phyloP scores from a whole-genome alignment of 768 basidiomycete species.

The Lentinula detonsa region DNA sequence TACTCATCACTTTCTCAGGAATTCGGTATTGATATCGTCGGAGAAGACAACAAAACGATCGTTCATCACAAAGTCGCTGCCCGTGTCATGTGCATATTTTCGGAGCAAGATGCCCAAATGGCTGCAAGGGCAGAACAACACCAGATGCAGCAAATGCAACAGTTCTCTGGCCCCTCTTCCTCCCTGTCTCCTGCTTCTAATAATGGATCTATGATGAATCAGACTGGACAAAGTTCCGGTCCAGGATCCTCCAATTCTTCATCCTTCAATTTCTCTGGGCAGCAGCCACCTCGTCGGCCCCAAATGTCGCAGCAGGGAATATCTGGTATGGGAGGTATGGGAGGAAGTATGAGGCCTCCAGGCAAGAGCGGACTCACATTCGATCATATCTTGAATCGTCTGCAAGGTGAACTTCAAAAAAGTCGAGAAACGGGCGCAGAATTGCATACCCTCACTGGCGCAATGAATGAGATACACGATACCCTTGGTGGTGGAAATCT shows the following conservation, averaged over 20 bases:
- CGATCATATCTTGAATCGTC: slow-evolving; percentile 82
- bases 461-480: slow-evolving; percentile 90
- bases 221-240: slow-evolving; percentile 15
- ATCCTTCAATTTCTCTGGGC: slow-evolving; percentile 34
- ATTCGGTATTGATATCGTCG: slow-evolving; percentile 99
- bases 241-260: slow-evolving; percentile 13
- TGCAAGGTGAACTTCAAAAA: slow-evolving; percentile 94
- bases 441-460: slow-evolving; percentile 64
- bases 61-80: slow-evolving; percentile 99
- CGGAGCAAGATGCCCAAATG: slow-evolving; percentile 75
- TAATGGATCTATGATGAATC: slow-evolving; percentile 13
- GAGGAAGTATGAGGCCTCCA: slow-evolving; percentile 61
- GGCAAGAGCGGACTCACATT: slow-evolving; percentile 87
- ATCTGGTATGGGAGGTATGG: slow-evolving; percentile 72
- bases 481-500: slow-evolving; percentile 72
- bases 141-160: slow-evolving; percentile 44
- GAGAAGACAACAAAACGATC: slow-evolving; percentile 96
- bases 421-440: slow-evolving; percentile 91
- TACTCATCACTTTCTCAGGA: slow-evolving; percentile 48
- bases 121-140: slow-evolving; percentile 68
- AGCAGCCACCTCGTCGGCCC: slow-evolving; percentile 51
- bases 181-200: slow-evolving; percentile 8
- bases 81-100: slow-evolving; percentile 84
- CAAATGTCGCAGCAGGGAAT: slow-evolving; percentile 55
- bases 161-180: slow-evolving; percentile 21